Base-by-base conservation (phyloP, 2,329 filamentous ascomycete species). In the Metarhizium guizhouense region DNA sequence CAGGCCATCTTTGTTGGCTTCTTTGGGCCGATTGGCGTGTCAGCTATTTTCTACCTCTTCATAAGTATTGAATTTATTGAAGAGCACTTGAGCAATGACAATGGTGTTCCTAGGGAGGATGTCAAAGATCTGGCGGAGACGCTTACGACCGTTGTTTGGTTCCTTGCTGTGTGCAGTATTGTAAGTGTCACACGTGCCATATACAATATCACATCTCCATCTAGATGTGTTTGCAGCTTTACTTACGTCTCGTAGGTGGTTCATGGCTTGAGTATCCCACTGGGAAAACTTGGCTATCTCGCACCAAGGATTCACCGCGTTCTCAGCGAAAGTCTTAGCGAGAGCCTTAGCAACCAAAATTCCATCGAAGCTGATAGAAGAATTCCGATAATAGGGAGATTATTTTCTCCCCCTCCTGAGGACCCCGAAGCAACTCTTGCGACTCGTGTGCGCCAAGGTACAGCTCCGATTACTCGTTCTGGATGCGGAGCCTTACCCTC, bases 11-110 rank as follows among this genome's bases (percentile, higher is more conserved):
- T 95, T 65, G 88, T 94, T 6, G 92, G 92, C 0, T 96, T 95
- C 74, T 96, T 96, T 61, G 92, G 92, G 0, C 92, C 92, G 0
- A 92, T 96, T 55, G 91, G 93, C 3, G 91, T 96, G 1, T 90
- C 88, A 16, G 92, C 90, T 1, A 81, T 96, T 25, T 96, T 95
- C 68, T 96, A 96, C 67, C 78, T 96, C 6, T 95, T 92, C 65
- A 76, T 96, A 58, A 86, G 82, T 43, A 70, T 88, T 1, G 88
- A 95, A 29, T 96, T 92, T 58, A 75, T 96, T 20, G 51, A 71
- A 68, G 34, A 72, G 57, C 64, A 67, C 2, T 64, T 82, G n/a
- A 81, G 64, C 25, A 62, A 77, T 0, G 80, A 83, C 6, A 73
- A 88, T 53, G 85, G 82, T 0, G 66, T 79, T 36, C 72, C 82